Evolutionary conservation across 257 asterid species (phyloP), one percentile per base, ranked within the genome.

Genomic region (Hygrophila difformis): DNA sequence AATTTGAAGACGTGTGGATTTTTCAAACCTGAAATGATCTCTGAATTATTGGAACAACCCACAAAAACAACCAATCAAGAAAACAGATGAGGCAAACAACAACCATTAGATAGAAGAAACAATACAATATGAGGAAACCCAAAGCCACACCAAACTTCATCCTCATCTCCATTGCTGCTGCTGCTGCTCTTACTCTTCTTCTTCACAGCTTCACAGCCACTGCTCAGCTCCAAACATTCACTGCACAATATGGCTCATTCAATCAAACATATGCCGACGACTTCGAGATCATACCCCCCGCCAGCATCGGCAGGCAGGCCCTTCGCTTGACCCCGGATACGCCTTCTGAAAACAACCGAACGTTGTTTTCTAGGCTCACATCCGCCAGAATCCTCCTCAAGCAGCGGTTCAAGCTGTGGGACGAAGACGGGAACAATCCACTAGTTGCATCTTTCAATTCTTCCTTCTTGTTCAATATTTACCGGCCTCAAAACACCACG

Each of bases 281-380:
- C 1, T 54, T 73, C 1, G 39, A 39, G 9, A 60, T 58, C 1
- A 49, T 10, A 36, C 0, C 0, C 0, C 64, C 72, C 0, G 77
- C 92, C 29, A 46, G 61, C 0, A 78, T 84, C 29, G 64, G 15
- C 71, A 58, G 65, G 41, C 20, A 0, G 0, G 97, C 97, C 20
- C 77, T 87, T 12, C 97, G 84, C 61, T 59, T 87, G 5, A 87
- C 97, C 10, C 81, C 83, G 0, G 93, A 87, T 45, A 36, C 86
- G 0, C 53, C 65, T 1, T 51, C 71, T 0, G 0, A 4, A 0
- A 73, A 14, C 2, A 46, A 65, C 68, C 13, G 34, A 0, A 10
- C 39, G 11, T n/a, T n/a, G n/a, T n/a, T n/a, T n/a, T n/a, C n/a
- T n/a, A 5, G 2, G 3, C 18, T 76, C 45, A 45, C 39, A 0